A percentile compares a stretch with the other conserved stretches of the same genome.
phyloP scores from a whole-genome alignment of 305 asterid species.

The Vinca major region DNA sequence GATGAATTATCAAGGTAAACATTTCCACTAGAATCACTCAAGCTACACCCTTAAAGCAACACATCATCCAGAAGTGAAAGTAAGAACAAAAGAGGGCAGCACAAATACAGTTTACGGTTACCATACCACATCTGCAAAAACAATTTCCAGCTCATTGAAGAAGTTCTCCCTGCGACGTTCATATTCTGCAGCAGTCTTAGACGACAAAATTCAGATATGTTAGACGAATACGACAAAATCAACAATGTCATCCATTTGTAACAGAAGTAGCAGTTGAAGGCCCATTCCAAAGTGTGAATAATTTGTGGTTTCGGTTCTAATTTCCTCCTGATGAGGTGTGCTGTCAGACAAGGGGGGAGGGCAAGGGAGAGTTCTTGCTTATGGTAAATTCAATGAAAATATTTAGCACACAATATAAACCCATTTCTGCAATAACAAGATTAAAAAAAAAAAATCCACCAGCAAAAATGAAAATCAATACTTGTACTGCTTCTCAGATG shows the following conservation, averaged over 20 bases:
- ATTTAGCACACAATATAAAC: too few relatives aligned
- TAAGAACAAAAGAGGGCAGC: neutral
- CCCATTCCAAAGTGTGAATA: neutral
- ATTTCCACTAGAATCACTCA: neutral
- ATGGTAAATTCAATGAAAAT: neutral
- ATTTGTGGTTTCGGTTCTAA: neutral
- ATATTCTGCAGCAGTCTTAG: slow-evolving; percentile 91
- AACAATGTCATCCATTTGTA: neutral
- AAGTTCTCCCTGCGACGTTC: slow-evolving; percentile 82
- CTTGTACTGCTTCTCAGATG: too few relatives aligned
- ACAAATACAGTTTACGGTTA: slow-evolving; percentile 7
- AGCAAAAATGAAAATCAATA: too few relatives aligned
- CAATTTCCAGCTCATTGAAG: slow-evolving; percentile 86
- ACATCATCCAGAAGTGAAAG: neutral
- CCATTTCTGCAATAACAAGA: too few relatives aligned
- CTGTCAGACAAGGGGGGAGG: neutral
- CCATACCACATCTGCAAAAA: slow-evolving; percentile 88
- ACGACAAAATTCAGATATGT: neutral
- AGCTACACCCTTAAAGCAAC: neutral
- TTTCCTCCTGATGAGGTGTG: neutral
- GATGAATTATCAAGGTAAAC: neutral
- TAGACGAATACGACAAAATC: neutral
- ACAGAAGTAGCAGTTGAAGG: neutral
- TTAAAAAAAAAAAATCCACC: too few relatives aligned
- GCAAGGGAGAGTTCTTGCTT: neutral